Base-by-base conservation (phyloP, 805 yeast genomes). In the Saccharomycopsis vini region DNA sequence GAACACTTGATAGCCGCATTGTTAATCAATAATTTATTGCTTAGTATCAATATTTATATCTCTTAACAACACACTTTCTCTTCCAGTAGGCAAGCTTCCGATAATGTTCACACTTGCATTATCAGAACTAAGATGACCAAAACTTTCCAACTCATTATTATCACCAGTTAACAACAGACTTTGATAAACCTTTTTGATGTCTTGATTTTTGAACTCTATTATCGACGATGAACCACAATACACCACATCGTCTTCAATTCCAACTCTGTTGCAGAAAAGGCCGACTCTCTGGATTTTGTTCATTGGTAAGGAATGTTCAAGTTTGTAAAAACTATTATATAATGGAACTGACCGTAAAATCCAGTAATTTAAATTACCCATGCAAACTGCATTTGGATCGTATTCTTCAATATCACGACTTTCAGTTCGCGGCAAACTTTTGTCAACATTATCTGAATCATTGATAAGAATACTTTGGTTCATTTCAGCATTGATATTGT, bases 141-240 rank as follows among this genome's bases (percentile, higher is more conserved):
- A 48, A 5, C 22, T 28, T 9, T 32, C 20, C n/a, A 46, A 16
- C 3, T 38, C 39, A 2, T 29, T 15, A 37, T 7, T 9, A 20
- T 31, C 28, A 7, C 28, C 28, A 24, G 10, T 24, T 6, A 24
- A 10, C 6, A 24, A 10, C 28, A 24, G 10, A 7, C 28, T 24
- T 7, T 24, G 6, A 24, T 7, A 7, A 24, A 24, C 10, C 10
- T 7, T 24, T 24, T 24, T 6, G 6, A 7, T 10, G 10, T 24
- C 6, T 24, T 24, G 28, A 24, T 10, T 24, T 24, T 68, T 68
- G 52, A 82, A 81, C 48, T 73, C 70, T 35, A 74, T 58, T 3
- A 85, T 73, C 1, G 66, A 67, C 2, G 77, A 66, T 1, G 84
- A 70, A 3, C 94, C 90, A 1, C 79, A 87, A 50, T 81, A 86